These are phyloP conservation scores for Radiomyces spectabilis DNA, from an alignment of 192 early-diverging fungal genomes.

Conservation along the genomic window DNA sequence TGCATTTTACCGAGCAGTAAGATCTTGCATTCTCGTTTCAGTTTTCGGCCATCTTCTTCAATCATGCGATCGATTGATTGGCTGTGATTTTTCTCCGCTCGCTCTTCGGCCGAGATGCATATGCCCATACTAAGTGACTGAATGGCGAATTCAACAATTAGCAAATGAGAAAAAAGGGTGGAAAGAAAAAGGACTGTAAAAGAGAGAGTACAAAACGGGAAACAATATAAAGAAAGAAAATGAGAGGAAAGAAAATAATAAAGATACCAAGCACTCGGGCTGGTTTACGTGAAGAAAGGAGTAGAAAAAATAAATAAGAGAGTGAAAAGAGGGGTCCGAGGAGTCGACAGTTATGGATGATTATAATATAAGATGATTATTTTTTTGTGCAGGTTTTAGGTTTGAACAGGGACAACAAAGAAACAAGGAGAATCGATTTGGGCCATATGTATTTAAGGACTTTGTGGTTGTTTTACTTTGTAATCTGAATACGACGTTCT, in stretches of 20 bases:
- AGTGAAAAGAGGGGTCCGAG: background rate
- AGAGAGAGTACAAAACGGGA: background rate
- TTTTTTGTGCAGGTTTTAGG: too few relatives aligned
- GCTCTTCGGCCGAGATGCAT: slow-evolving; percentile 60
- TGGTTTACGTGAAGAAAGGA: background rate
- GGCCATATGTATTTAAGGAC: too few relatives aligned
- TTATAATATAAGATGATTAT: too few relatives aligned
- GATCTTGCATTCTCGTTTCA: slow-evolving; percentile 69
- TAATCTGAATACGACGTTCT: too few relatives aligned
- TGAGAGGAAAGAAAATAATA: background rate
- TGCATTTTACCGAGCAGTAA: slow-evolving; percentile 51
- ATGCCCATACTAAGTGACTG: slow-evolving; percentile 48
- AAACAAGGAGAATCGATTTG: too few relatives aligned
- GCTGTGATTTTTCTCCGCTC: slow-evolving; percentile 39
- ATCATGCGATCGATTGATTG: slow-evolving; percentile 53
- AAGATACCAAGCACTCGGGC: background rate
- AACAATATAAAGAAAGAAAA: background rate
- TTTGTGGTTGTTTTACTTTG: too few relatives aligned
- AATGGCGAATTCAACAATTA: background rate
- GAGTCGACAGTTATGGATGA: too few relatives aligned
- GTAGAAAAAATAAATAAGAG: background rate
- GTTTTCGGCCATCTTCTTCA: slow-evolving; percentile 50
- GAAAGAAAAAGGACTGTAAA: background rate
- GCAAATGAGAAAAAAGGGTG: background rate
- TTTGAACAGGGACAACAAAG: background rate